Evolutionary conservation across 345 rosid genomes (phyloP).

Genomic region (Raphanus raphanistrum): DNA sequence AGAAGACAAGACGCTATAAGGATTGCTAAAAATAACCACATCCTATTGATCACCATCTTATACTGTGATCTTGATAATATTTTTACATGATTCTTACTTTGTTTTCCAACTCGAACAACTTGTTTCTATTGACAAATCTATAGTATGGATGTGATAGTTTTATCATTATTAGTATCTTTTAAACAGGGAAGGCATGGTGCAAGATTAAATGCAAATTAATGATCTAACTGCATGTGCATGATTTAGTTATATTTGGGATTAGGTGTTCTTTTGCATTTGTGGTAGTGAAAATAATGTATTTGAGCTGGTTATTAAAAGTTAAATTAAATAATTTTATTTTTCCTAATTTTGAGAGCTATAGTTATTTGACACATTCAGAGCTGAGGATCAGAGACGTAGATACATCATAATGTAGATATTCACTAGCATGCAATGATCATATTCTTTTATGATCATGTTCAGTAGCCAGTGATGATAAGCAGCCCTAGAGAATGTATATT

Average conservation of each 20-base stretch:
- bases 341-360: background rate
- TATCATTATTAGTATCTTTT: background rate
- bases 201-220: constrained; percentile 17
- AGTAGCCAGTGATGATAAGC: background rate
- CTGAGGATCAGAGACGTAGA: background rate
- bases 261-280: background rate
- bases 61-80: background rate
- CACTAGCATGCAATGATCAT: background rate
- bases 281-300: background rate
- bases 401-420: background rate
- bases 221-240: constrained; percentile 10
- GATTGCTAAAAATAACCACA: background rate
- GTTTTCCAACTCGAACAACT: background rate
- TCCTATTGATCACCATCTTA: constrained; percentile 1
- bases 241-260: background rate
- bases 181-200: background rate
- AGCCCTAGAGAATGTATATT: background rate
- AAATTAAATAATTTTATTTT: background rate
- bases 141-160: constrained; percentile 12
- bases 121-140: constrained; percentile 1
- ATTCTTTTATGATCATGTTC: background rate
- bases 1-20: constrained; percentile 19
- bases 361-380: background rate
- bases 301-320: background rate
- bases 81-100: background rate